Percentiles rank a stretch among this genome's conserved stretches.
These are phyloP conservation scores for Russula brevipes DNA, from an alignment of 768 basidiomycete genomes.

Conservation along the genomic window DNA sequence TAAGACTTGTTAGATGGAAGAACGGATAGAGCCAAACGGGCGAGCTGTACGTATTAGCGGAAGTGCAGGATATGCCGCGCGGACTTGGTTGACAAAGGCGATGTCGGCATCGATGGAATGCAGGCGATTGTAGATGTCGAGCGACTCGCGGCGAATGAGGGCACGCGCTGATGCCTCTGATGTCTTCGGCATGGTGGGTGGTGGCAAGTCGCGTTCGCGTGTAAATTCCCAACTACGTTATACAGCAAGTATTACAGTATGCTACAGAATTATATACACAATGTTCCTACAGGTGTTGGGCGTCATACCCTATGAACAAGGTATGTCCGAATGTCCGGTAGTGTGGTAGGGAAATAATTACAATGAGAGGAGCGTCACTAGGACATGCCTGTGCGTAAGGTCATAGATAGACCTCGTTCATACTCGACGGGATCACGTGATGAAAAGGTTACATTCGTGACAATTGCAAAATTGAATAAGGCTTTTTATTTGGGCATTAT, in stretches of 20 bases:
- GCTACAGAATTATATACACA: not conserved
- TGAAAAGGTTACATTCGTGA: no score
- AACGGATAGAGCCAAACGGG: not conserved
- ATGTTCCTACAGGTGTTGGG: not conserved
- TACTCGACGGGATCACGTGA: no score
- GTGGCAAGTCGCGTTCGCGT: no score
- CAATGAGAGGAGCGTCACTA: not conserved
- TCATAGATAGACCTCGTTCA: no score
- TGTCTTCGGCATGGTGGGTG: not conserved
- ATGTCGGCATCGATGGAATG: slow-evolving; percentile 82
- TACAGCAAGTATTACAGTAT: no score
- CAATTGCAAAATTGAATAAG: no score
- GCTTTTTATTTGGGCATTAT: no score
- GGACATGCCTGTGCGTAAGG: not conserved
- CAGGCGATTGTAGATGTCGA: slow-evolving; percentile 81
- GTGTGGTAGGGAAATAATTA: not conserved
- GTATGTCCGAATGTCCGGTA: not conserved
- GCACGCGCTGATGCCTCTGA: slow-evolving; percentile 34
- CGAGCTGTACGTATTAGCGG: slow-evolving; percentile 49
- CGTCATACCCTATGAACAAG: not conserved
- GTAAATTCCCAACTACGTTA: not conserved
- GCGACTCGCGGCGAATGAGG: slow-evolving; percentile 59
- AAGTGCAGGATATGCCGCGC: slow-evolving; percentile 42
- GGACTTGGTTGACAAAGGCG: slow-evolving; percentile 56
- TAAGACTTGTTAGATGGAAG: not conserved